Evolutionary conservation across 495 filamentous ascomycete species (phyloP).

Genomic region (Arthonia radiata): DNA sequence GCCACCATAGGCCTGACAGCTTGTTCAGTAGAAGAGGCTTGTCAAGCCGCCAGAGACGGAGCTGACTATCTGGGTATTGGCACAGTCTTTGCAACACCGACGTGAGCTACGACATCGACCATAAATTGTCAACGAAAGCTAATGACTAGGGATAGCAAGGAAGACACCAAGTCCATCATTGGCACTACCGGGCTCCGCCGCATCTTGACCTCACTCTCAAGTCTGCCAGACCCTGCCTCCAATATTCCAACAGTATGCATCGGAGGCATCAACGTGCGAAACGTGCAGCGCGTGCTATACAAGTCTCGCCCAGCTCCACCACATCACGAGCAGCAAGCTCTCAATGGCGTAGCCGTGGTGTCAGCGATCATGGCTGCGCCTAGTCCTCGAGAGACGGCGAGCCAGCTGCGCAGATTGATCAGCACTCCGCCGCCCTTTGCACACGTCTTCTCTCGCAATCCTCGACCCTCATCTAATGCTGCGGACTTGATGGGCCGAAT

Average conservation of each 20-base stretch:
- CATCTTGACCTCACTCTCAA: slow-evolving; percentile 35
- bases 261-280: slow-evolving; percentile 64
- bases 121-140: background rate
- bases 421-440: slow-evolving; percentile 22
- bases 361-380: slow-evolving; percentile 62
- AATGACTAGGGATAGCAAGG: slow-evolving; percentile 20
- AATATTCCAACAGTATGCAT: slow-evolving; percentile 48
- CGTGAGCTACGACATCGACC: slow-evolving; percentile 19
- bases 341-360: slow-evolving; percentile 71
- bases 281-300: slow-evolving; percentile 46
- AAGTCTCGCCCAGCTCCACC: slow-evolving; percentile 29
- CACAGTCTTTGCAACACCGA: slow-evolving; percentile 62
- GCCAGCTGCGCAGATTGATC: slow-evolving; percentile 26
- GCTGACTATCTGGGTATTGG: slow-evolving; percentile 81
- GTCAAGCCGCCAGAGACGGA: slow-evolving; percentile 37
- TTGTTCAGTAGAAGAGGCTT: slow-evolving; percentile 39
- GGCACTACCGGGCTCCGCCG: slow-evolving; percentile 50
- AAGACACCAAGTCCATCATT: slow-evolving; percentile 60
- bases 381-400: slow-evolving; percentile 34
- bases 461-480: slow-evolving; percentile 5
- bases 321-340: slow-evolving; percentile 4
- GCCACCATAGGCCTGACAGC: slow-evolving; percentile 51
- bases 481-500: slow-evolving; percentile 18
- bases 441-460: slow-evolving; percentile 4
- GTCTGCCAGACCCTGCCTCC: slow-evolving; percentile 6